Evolutionary conservation across 1,284 basidiomycete genomes (phyloP).

Genomic region (Phellinidium pouzarii): DNA sequence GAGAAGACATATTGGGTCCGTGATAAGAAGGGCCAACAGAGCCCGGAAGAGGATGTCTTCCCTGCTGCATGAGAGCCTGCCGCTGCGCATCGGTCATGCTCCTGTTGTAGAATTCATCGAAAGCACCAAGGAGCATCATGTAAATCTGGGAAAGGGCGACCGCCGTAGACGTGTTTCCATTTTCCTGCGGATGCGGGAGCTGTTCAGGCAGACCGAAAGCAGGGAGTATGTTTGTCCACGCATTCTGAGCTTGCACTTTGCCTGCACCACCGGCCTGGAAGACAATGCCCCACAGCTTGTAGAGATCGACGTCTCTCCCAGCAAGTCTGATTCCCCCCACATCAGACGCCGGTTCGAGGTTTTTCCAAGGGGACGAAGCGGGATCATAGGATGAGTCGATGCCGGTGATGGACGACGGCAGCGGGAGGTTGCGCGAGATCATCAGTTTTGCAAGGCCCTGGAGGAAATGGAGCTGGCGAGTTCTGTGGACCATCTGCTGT

Average conservation of each 20-base stretch:
- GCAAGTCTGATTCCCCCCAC: conserved; percentile 58
- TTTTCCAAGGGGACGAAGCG: conserved; percentile 51
- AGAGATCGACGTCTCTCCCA: conserved; percentile 74
- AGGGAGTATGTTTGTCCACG: conserved; percentile 45
- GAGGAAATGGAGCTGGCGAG: conserved; percentile 54
- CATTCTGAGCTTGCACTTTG: conserved; percentile 38
- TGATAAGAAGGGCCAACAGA: conserved; percentile 20
- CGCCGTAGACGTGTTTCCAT: conserved; percentile 42
- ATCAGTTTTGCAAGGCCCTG: conserved; percentile 50
- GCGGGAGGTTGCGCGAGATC: conserved; percentile 44
- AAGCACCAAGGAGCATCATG: conserved; percentile 51
- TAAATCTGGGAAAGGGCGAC: conserved; percentile 51
- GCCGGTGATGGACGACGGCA: conserved; percentile 62
- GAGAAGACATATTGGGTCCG: conserved; percentile 11
- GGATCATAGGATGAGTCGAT: conserved; percentile 54
- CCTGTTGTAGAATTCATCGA: conserved; percentile 61
- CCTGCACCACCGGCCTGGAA: conserved; percentile 48
- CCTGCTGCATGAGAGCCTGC: conserved; percentile 33
- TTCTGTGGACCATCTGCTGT: conserved; percentile 30
- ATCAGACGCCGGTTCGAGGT: conserved; percentile 50
- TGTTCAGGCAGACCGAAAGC: conserved; percentile 62
- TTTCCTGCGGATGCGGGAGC: conserved; percentile 36
- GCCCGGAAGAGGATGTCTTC: conserved; percentile 2
- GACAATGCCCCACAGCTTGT: conserved; percentile 60
- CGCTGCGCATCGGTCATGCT: conserved; percentile 52